Evolutionary conservation across 176 grass and related monocot genomes (phyloP).

Genomic region (Aegilops tauschii): DNA sequence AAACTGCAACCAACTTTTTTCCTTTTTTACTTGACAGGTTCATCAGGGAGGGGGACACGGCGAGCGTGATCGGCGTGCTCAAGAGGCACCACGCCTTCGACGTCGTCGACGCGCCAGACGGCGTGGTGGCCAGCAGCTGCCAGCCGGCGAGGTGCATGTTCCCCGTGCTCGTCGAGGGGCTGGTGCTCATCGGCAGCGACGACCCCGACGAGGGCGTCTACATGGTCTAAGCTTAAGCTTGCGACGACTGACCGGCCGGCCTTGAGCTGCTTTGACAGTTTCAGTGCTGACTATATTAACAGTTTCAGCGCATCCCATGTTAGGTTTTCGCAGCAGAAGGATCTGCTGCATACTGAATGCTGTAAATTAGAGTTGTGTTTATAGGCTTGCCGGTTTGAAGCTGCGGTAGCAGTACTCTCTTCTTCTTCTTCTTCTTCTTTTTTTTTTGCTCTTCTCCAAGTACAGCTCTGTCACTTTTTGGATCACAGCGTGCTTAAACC

Average conservation of each 20-base stretch:
- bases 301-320: neutral
- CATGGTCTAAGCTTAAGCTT: constrained; percentile 39
- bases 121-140: constrained; percentile 46
- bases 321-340: neutral
- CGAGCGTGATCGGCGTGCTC: constrained; percentile 77
- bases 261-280: neutral
- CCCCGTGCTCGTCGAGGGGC: constrained; percentile 65
- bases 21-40: constrained; percentile 32
- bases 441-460: neutral
- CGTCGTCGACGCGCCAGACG: constrained; percentile 51
- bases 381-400: neutral
- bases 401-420: neutral
- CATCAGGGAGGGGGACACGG: constrained; percentile 75
- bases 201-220: constrained; percentile 54
- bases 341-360: neutral
- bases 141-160: constrained; percentile 76
- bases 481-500: neutral
- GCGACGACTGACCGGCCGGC: neutral
- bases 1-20: neutral
- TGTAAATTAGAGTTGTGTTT: neutral
- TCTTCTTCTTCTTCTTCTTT: neutral
- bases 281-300: neutral
- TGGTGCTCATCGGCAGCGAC: constrained; percentile 64
- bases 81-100: constrained; percentile 59
- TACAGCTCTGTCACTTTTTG: neutral